phyloP scores from a whole-genome alignment of 2,329 filamentous ascomycete species.

The Botrytis tulipae region DNA sequence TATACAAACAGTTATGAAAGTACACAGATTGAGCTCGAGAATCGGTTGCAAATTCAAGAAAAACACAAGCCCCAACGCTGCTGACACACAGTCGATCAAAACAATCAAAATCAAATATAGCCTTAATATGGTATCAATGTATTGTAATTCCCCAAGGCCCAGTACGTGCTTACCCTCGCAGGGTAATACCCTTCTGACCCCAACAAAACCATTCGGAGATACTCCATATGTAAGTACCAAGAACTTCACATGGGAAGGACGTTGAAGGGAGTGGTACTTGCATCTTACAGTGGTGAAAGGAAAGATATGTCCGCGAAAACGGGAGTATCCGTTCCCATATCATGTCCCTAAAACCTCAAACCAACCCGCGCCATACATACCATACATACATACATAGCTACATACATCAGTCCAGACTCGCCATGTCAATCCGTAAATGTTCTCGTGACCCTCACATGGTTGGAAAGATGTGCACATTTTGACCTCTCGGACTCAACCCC shows the following conservation, averaged over 20 bases:
- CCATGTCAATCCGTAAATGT: slow-evolving; percentile 21
- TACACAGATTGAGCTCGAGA: neutral
- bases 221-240: slow-evolving; percentile 4
- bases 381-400: neutral
- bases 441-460: slow-evolving; percentile 37
- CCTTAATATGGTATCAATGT: slow-evolving; percentile 21
- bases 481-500: slow-evolving; percentile 23
- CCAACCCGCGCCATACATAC: slow-evolving; percentile 7
- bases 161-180: slow-evolving; percentile 7
- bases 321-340: slow-evolving; percentile 31
- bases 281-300: slow-evolving; percentile 4
- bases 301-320: slow-evolving; percentile 26
- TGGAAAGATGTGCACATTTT: slow-evolving; percentile 13
- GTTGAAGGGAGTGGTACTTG: slow-evolving; percentile 19
- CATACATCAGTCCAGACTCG: slow-evolving; percentile 20
- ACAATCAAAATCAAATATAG: slow-evolving; percentile 12
- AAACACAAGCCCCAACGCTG: slow-evolving; percentile 1
- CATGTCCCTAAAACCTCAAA: slow-evolving; percentile 14
- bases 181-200: slow-evolving; percentile 7
- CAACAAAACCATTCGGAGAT: neutral
- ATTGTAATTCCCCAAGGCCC: slow-evolving; percentile 5
- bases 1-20: neutral
- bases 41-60: neutral
- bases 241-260: slow-evolving; percentile 17
- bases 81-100: slow-evolving; percentile 9